These are phyloP conservation scores for Aspergillus hancockii DNA, from an alignment of 495 filamentous ascomycete genomes.

Conservation along the genomic window DNA sequence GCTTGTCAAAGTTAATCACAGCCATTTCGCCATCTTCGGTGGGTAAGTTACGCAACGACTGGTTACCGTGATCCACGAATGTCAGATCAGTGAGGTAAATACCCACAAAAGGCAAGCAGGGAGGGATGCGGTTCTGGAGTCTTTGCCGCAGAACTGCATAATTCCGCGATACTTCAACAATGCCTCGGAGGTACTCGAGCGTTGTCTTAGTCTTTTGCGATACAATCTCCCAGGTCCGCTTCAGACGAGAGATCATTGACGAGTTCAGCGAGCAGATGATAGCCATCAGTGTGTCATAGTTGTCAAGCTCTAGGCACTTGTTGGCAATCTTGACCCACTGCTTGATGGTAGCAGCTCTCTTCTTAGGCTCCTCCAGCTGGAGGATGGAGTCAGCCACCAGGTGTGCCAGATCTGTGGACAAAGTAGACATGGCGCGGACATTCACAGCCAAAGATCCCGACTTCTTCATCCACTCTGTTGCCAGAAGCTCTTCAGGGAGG, in stretches of 20 bases:
- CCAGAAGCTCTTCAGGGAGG: constrained; percentile 89
- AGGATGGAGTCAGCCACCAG: constrained; percentile 96
- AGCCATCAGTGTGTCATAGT: constrained; percentile 96
- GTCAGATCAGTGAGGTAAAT: constrained; percentile 87
- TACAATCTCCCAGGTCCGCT: constrained; percentile 90
- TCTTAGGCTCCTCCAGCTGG: constrained; percentile 82
- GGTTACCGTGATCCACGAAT: constrained; percentile 88
- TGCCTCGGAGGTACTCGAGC: constrained; percentile 72
- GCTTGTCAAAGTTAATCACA: constrained; percentile 98
- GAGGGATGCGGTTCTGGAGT: constrained; percentile 84
- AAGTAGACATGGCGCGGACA: constrained; percentile 88
- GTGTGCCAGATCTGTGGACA: constrained; percentile 89
- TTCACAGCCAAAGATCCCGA: constrained; percentile 78
- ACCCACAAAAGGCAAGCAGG: constrained; percentile 95
- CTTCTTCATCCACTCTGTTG: constrained; percentile 90
- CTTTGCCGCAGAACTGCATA: constrained; percentile 86
- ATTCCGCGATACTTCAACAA: constrained; percentile 89
- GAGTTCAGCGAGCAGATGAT: constrained; percentile 93
- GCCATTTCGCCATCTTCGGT: constrained; percentile 60
- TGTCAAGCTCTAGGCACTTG: constrained; percentile 84
- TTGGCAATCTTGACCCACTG: constrained; percentile 97
- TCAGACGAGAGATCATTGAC: constrained; percentile 87
- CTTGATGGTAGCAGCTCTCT: constrained; percentile 87
- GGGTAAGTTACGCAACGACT: constrained; percentile 54
- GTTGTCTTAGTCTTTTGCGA: constrained; percentile 81